These are phyloP conservation scores for Sherardia arvensis DNA, from an alignment of 257 asterid species.

Conservation along the genomic window DNA sequence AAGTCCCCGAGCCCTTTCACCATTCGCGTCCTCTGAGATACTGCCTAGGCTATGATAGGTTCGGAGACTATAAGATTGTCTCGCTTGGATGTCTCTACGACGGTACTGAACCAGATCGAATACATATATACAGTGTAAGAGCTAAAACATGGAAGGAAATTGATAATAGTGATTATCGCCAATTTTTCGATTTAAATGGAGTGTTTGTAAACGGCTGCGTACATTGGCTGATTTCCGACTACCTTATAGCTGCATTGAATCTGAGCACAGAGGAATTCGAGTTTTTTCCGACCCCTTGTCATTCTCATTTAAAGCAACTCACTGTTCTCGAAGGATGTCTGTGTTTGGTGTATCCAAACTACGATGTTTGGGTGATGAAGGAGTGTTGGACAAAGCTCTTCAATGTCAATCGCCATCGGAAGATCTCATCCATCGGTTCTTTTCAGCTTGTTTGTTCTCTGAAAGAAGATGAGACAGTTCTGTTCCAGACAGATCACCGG, in stretches of 20 bases:
- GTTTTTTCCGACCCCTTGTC: background rate
- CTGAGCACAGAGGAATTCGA: background rate
- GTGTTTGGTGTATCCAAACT: background rate
- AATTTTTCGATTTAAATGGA: background rate
- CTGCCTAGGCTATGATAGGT: background rate
- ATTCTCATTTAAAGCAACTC: background rate
- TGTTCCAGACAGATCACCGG: background rate
- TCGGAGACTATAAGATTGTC: background rate
- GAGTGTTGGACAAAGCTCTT: background rate
- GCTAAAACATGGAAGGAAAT: background rate
- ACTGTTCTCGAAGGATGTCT: background rate
- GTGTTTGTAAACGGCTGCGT: background rate
- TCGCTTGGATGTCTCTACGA: background rate
- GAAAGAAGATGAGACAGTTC: background rate
- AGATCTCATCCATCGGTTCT: too few species aligned
- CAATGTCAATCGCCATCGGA: background rate
- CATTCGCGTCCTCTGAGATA: background rate
- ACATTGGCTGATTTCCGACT: background rate
- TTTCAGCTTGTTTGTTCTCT: background rate
- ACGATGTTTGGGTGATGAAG: background rate
- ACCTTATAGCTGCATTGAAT: background rate
- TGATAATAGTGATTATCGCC: background rate
- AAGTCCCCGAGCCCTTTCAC: background rate
- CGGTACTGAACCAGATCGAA: background rate
- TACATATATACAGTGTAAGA: background rate